Percentiles rank a stretch among this genome's conserved stretches.
Evolutionary conservation across 768 basidiomycete genomes (phyloP).

Genomic region (Fomitopsis pulvina): DNA sequence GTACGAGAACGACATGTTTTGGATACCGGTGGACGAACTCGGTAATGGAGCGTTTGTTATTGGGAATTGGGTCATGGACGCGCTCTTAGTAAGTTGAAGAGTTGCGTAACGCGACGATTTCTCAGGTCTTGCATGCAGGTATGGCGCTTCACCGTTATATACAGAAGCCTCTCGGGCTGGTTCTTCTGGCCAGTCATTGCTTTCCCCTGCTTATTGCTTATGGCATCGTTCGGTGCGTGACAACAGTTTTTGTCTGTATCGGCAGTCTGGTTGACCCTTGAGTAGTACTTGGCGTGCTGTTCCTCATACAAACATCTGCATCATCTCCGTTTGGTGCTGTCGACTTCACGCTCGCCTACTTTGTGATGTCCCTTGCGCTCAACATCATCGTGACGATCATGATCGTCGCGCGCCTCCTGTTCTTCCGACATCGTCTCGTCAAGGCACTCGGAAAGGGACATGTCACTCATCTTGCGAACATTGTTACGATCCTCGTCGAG

Average conservation of each 20-base stretch:
- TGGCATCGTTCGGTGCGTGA: neutral
- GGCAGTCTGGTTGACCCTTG: neutral
- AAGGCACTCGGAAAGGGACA: neutral
- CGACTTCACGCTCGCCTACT: slow-evolving; percentile 19
- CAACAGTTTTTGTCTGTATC: no score
- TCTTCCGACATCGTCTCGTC: slow-evolving; percentile 12
- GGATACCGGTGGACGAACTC: neutral
- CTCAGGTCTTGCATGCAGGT: neutral
- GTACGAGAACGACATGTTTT: neutral
- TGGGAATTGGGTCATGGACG: slow-evolving; percentile 3
- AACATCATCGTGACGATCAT: slow-evolving; percentile 22
- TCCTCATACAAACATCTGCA: neutral
- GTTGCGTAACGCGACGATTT: neutral
- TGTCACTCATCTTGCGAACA: slow-evolving; percentile 10
- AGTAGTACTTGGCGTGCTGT: neutral
- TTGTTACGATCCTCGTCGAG: slow-evolving; percentile 21
- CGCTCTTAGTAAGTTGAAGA: neutral
- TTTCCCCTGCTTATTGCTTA: neutral
- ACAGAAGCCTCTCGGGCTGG: neutral
- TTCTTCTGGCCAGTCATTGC: neutral
- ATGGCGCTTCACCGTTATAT: neutral
- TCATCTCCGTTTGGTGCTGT: slow-evolving; percentile 1
- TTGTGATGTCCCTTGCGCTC: slow-evolving; percentile 17
- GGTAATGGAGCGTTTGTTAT: neutral
- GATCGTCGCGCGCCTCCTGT: slow-evolving; percentile 17